A percentile compares a stretch with the other conserved stretches of the same genome.
Conservation (phyloP, 2,329 filamentous ascomycete genomes). For the Pseudocercospora cruenta region DNA sequence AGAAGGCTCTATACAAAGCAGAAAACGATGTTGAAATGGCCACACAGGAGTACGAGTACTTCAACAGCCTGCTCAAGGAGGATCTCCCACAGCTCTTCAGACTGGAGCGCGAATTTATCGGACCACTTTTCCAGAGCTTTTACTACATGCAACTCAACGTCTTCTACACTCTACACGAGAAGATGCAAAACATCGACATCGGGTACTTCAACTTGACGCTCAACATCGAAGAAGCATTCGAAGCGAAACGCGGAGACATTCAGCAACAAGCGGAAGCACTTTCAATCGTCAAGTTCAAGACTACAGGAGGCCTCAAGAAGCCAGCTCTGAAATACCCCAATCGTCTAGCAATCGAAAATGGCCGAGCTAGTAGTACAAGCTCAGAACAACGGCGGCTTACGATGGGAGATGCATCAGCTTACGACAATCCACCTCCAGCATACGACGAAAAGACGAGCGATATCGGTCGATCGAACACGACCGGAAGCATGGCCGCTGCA, state of each 20-base stretch:
- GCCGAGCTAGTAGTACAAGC: slow-evolving; percentile 23
- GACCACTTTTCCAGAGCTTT: slow-evolving; percentile 96
- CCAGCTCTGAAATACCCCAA: slow-evolving; percentile 56
- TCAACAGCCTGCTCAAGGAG: slow-evolving; percentile 95
- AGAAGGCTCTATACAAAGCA: slow-evolving; percentile 95
- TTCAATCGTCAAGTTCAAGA: slow-evolving; percentile 87
- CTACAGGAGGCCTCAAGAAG: slow-evolving; percentile 68
- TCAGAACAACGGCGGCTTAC: slow-evolving; percentile 36
- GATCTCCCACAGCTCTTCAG: slow-evolving; percentile 90
- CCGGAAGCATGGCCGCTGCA: slow-evolving; percentile 46
- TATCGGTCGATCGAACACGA: slow-evolving; percentile 39
- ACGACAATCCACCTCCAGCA: slow-evolving; percentile 34
- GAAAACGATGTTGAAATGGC: slow-evolving; percentile 89
- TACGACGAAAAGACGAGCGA: slow-evolving; percentile 28
- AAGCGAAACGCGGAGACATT: slow-evolving; percentile 84
- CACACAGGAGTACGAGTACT: slow-evolving; percentile 96
- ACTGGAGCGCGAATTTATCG: slow-evolving; percentile 92
- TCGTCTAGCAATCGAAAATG: slow-evolving; percentile 40
- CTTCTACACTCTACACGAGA: slow-evolving; percentile 97
- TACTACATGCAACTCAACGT: slow-evolving; percentile 99
- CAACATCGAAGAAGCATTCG: slow-evolving; percentile 89
- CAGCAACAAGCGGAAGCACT: slow-evolving; percentile 83
- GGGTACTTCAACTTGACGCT: slow-evolving; percentile 93
- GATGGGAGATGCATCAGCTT: slow-evolving; percentile 18
- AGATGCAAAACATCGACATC: slow-evolving; percentile 96